Conservation (phyloP, 1,284 basidiomycete genomes). For the Cutaneotrichosporon sp. region DNA sequence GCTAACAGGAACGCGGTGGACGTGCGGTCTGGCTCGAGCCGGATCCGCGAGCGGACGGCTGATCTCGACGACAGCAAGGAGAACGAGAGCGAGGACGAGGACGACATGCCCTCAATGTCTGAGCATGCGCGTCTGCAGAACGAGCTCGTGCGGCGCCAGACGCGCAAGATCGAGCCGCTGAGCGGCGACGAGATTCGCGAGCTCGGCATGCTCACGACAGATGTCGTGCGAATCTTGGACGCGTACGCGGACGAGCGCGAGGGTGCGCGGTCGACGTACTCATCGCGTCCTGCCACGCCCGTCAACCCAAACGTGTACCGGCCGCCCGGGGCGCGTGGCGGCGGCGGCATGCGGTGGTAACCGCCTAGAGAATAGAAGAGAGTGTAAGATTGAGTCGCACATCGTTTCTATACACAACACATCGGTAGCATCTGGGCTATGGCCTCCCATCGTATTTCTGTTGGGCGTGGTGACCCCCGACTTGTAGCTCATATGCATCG, state of each 20-base stretch:
- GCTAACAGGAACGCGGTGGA: constrained; percentile 25
- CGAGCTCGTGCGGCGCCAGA: constrained; percentile 19
- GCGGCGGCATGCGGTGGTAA: constrained; percentile 12
- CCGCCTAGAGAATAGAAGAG: background rate
- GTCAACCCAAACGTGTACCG: constrained; percentile 19
- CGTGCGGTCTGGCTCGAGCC: constrained; percentile 22
- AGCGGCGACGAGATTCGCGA: constrained; percentile 68
- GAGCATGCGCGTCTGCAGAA: constrained; percentile 15
- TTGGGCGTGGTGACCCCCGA: background rate
- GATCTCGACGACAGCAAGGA: constrained; percentile 48
- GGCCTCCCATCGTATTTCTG: background rate
- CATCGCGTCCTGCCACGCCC: constrained; percentile 27
- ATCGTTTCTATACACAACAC: background rate
- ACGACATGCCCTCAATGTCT: constrained; percentile 38
- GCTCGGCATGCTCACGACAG: constrained; percentile 68
- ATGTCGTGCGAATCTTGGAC: constrained; percentile 67
- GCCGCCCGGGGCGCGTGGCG: constrained; percentile 11
- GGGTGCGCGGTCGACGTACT: constrained; percentile 30
- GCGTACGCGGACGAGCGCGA: constrained; percentile 47
- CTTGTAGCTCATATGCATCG: background rate
- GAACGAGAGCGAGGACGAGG: constrained; percentile 62
- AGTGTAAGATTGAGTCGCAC: background rate
- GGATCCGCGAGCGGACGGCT: constrained; percentile 29
- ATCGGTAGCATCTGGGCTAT: background rate
- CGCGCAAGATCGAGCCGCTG: constrained; percentile 54